Evolutionary conservation across 2,329 filamentous ascomycete genomes (phyloP), one percentile per base, ranked within the genome.

Genomic region (Venturia oleaginea): DNA sequence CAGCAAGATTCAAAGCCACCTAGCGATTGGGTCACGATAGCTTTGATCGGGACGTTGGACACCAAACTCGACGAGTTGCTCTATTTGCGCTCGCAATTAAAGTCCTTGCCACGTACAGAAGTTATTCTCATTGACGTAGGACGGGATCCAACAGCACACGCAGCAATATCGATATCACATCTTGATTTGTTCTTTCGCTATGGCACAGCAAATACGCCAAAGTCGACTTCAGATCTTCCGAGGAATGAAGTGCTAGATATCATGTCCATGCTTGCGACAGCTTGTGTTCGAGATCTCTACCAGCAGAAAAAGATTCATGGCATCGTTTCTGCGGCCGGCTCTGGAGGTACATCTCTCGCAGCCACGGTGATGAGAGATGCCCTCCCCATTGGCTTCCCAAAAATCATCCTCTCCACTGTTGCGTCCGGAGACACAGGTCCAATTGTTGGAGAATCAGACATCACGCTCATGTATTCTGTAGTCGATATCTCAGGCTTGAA

Each of bases 401-500:
- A 90, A 69, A 68, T 90, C 55, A 86, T 90, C 62, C 84, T 90
- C 2, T 87, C 84, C 27, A 90, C 88, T 0, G 83, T 90, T 68
- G 86, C 86, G 0, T 86, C 84, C 38, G 86, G 87, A 2, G 84
- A 90, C 67, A 84, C 85, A 1, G 80, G 80, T 0, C 81, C 83
- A 0, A 83, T 88, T n/a, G 78, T 90, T 1, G 86, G 83, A 48
- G 86, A 89, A 72, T 84, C 83, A 0, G 88, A 90, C 67, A 86
- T 90, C 59, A 83, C 82, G 0, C 80, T 90, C 75, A 87, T 89
- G 83, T 87, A 89, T 69, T 86, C 82, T 19, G 85, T 90, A 1
- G 87, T 90, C 17, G 88, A 91, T 65, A 81, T 90, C 61, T 85
- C 87, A 1, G 88, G 88, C 0, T 72, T 83, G 11, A 90, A 90